A percentile compares a stretch with the other conserved stretches of the same genome.
phyloP scores from a whole-genome alignment of 768 basidiomycete species.

The Naganishia vishniacii region DNA sequence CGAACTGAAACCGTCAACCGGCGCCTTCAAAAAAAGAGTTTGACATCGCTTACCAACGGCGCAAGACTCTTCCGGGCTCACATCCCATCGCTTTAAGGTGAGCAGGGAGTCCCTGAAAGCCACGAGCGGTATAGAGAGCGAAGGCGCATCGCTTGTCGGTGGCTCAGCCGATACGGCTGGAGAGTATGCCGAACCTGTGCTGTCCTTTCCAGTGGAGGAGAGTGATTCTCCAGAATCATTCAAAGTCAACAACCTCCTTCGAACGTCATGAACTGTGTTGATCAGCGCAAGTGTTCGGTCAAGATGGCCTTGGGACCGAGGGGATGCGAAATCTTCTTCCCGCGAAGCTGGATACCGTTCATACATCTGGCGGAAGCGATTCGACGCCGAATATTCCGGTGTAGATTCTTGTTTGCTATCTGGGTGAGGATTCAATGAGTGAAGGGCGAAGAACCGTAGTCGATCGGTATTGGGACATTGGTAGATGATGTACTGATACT shows the following conservation, averaged over 20 bases:
- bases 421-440: slow-evolving; percentile 45
- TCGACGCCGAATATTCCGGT: slow-evolving; percentile 42
- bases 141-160: no score
- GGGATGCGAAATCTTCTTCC: slow-evolving; percentile 10
- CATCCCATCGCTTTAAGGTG: neutral
- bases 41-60: neutral
- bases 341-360: slow-evolving; percentile 15
- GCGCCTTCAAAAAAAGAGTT: no score
- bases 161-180: no score
- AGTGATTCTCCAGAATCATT: neutral
- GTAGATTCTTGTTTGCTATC: slow-evolving; percentile 30
- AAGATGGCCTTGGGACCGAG: neutral
- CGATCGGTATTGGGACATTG: slow-evolving; percentile 56
- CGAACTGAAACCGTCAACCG: no score
- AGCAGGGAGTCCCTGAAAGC: no score
- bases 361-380: slow-evolving; percentile 26
- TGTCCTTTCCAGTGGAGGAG: neutral
- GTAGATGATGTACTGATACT: slow-evolving; percentile 53
- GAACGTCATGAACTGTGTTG: neutral
- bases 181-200: no score
- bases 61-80: neutral
- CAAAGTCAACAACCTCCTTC: neutral
- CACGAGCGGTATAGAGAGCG: no score
- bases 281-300: slow-evolving; percentile 7
- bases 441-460: slow-evolving; percentile 63